phyloP scores from a whole-genome alignment of 2,329 filamentous ascomycete species.

The Penicillium sp. region DNA sequence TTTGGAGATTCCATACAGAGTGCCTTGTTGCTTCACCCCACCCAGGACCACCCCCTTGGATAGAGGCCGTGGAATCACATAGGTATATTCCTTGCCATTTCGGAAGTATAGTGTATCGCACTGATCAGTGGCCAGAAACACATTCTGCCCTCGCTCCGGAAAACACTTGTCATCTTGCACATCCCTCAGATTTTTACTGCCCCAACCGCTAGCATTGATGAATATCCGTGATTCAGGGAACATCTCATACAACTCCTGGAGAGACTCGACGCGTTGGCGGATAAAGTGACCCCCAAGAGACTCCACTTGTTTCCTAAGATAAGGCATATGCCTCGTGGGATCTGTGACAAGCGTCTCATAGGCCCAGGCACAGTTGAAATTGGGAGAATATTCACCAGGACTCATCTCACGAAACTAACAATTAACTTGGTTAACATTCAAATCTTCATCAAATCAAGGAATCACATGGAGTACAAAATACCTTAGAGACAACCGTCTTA shows the following conservation, averaged over 20 bases:
- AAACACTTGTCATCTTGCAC: slow-evolving; percentile 37
- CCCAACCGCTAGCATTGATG: slow-evolving; percentile 41
- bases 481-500: slow-evolving; percentile 35
- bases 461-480: slow-evolving; percentile 7
- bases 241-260: slow-evolving; percentile 34
- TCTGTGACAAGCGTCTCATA: slow-evolving; percentile 40
- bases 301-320: slow-evolving; percentile 29
- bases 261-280: slow-evolving; percentile 33
- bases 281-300: slow-evolving; percentile 35
- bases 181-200: slow-evolving; percentile 35
- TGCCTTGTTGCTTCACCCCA: slow-evolving; percentile 36
- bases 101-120: slow-evolving; percentile 36
- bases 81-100: slow-evolving; percentile 40
- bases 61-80: slow-evolving; percentile 38
- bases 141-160: slow-evolving; percentile 39
- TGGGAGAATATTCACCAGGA: slow-evolving; percentile 32
- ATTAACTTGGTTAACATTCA: neutral
- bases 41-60: slow-evolving; percentile 36
- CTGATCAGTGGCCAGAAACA: slow-evolving; percentile 33
- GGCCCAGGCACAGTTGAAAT: slow-evolving; percentile 35
- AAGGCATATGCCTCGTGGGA: slow-evolving; percentile 40
- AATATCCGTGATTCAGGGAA: slow-evolving; percentile 38
- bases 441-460: neutral
- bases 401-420: slow-evolving; percentile 35
- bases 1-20: slow-evolving; percentile 25